A percentile compares a stretch with the other conserved stretches of the same genome.
Evolutionary conservation across 2,329 filamentous ascomycete genomes (phyloP).

Genomic region (Botrytis fragariae): DNA sequence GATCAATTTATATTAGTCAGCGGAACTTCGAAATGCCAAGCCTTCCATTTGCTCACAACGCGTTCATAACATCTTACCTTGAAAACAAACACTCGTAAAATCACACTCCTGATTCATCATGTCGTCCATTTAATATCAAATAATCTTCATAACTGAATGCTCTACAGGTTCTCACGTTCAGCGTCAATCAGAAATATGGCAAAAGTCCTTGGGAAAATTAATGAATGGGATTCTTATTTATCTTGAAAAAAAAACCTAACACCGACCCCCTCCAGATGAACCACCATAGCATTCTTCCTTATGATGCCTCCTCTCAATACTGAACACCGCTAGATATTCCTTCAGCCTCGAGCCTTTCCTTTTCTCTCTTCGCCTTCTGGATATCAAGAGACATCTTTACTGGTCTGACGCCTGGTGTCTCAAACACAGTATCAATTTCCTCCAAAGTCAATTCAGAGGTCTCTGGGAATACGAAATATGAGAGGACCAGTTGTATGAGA

Average conservation of each 20-base stretch:
- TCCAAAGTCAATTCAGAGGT: slow-evolving; percentile 71
- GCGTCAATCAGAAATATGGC: neutral
- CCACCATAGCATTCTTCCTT: too few species aligned
- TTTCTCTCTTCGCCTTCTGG: slow-evolving; percentile 42
- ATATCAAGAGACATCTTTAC: slow-evolving; percentile 46
- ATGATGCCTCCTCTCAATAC: neutral
- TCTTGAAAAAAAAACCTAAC: neutral
- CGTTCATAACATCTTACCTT: too few species aligned
- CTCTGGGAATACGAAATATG: slow-evolving; percentile 63
- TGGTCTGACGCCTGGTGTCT: slow-evolving; percentile 43
- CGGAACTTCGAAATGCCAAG: neutral
- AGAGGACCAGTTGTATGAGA: slow-evolving; percentile 45
- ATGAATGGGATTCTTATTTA: neutral
- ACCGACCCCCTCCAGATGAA: neutral
- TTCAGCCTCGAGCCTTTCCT: slow-evolving; percentile 12
- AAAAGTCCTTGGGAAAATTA: too few species aligned
- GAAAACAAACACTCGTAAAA: neutral
- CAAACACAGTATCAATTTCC: slow-evolving; percentile 66
- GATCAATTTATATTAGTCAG: neutral
- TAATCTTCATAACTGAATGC: too few species aligned
- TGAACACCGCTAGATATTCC: neutral
- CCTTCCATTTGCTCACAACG: neutral
- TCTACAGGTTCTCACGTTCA: neutral
- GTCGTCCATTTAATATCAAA: neutral
- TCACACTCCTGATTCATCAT: neutral